phyloP scores from a whole-genome alignment of 805 yeast species.

The Sungouiozyma ichnusensis region DNA sequence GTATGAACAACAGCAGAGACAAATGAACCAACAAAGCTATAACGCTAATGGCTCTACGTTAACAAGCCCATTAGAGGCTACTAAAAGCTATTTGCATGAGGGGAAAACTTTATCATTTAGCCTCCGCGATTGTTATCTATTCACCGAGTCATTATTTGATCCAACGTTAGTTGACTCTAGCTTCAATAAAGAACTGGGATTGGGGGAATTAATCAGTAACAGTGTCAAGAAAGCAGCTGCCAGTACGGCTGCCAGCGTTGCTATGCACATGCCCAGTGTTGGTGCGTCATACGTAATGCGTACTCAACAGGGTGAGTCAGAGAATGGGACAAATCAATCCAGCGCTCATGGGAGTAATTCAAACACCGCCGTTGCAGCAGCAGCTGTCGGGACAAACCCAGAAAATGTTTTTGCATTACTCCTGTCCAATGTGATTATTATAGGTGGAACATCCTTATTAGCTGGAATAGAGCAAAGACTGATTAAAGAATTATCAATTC shows the following conservation, averaged over 20 bases:
- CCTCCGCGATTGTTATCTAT: constrained; percentile 16
- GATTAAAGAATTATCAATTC: constrained; percentile 52
- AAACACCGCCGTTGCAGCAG: neutral
- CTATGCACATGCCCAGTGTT: neutral
- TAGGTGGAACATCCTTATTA: constrained; percentile 69
- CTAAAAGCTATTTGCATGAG: constrained; percentile 15
- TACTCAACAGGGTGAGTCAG: neutral
- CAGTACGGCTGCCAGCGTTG: constrained; percentile 9
- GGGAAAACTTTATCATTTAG: constrained; percentile 17
- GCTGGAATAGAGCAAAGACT: constrained; percentile 77
- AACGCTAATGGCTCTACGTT: constrained; percentile 1
- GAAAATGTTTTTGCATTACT: constrained; percentile 23
- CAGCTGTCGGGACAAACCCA: constrained; percentile 11
- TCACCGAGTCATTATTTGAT: constrained; percentile 23
- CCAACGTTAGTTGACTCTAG: constrained; percentile 15
- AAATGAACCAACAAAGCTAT: constrained; percentile 7
- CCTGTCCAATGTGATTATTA: constrained; percentile 56
- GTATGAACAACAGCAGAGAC: constrained; percentile 13
- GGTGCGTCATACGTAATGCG: constrained; percentile 3
- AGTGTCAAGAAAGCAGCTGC: constrained; percentile 23
- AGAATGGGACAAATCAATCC: neutral
- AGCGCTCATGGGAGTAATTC: neutral
- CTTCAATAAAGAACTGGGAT: constrained; percentile 16
- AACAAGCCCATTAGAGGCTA: constrained; percentile 13
- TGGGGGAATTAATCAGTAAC: constrained; percentile 20